These are phyloP conservation scores for Wallemia ichthyophaga DNA, from an alignment of 1,284 basidiomycete genomes.

Conservation along the genomic window DNA sequence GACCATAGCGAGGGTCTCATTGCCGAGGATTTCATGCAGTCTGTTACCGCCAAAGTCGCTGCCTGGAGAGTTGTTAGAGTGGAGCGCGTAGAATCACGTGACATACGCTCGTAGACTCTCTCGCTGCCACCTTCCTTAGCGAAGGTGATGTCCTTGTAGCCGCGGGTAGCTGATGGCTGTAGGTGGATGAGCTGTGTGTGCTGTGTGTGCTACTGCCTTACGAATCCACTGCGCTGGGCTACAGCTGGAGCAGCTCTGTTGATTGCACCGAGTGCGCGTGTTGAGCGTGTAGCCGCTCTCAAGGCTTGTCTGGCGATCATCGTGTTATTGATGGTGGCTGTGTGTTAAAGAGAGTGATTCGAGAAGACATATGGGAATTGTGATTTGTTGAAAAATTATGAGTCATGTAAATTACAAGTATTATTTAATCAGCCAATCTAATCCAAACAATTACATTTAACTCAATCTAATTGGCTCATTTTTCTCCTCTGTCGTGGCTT, in stretches of 20 bases:
- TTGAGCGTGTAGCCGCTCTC: neutral
- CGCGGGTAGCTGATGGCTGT: neutral
- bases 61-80: neutral
- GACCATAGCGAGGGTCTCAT: conserved; percentile 94
- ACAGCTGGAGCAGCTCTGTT: neutral
- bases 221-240: neutral
- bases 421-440: too few species aligned
- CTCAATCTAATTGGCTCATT: too few species aligned
- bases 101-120: neutral
- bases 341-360: neutral
- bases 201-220: neutral
- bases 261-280: neutral
- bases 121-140: neutral
- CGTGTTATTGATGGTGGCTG: neutral
- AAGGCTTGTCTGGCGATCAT: conserved; percentile 1
- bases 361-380: too few species aligned
- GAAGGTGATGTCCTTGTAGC: neutral
- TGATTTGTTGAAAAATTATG: too few species aligned
- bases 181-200: neutral
- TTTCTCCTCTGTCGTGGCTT: neutral
- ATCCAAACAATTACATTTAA: too few species aligned
- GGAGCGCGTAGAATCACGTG: neutral
- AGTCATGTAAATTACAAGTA: too few species aligned
- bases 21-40: conserved; percentile 97
- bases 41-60: conserved; percentile 85